These are phyloP conservation scores for Bolboschoenus planiculmis DNA, from an alignment of 176 grass and related monocot genomes.

Conservation along the genomic window DNA sequence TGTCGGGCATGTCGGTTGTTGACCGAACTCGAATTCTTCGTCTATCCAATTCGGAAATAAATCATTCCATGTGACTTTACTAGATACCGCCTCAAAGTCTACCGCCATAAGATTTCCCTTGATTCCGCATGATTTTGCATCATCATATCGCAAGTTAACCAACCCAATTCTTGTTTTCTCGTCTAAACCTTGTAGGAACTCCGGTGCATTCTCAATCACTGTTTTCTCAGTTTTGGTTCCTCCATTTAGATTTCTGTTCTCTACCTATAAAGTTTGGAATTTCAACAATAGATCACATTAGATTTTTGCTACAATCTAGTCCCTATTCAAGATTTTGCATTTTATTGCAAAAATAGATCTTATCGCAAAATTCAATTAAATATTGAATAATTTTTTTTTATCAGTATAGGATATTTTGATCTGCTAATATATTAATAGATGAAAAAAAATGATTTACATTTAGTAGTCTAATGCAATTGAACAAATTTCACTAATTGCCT, in stretches of 20 bases:
- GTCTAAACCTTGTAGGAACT: conserved; percentile 44
- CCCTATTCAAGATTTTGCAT: not conserved
- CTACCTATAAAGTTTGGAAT: conserved; percentile 26
- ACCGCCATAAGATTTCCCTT: conserved; percentile 38
- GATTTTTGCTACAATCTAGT: not conserved
- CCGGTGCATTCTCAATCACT: conserved; percentile 40
- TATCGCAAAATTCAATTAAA: too few species aligned
- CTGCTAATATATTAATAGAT: not conserved
- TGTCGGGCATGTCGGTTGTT: conserved; percentile 55
- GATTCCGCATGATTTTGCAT: conserved; percentile 43
- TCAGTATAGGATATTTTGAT: too few species aligned
- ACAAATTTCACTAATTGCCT: not conserved
- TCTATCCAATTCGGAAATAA: conserved; percentile 93
- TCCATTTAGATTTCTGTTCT: conserved; percentile 26
- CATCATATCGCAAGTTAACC: conserved; percentile 49
- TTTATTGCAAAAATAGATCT: too few species aligned
- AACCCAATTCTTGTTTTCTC: conserved; percentile 49
- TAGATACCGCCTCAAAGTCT: conserved; percentile 42
- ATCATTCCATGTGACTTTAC: conserved; percentile 55
- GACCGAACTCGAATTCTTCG: conserved; percentile 66
- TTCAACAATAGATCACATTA: not conserved
- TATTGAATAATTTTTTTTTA: too few species aligned
- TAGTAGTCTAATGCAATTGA: not conserved
- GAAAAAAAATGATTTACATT: too few species aligned
- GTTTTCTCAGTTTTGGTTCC: conserved; percentile 26